Evolutionary conservation across 2,329 filamentous ascomycete species (phyloP).

Genomic region (Cytospora piceae): DNA sequence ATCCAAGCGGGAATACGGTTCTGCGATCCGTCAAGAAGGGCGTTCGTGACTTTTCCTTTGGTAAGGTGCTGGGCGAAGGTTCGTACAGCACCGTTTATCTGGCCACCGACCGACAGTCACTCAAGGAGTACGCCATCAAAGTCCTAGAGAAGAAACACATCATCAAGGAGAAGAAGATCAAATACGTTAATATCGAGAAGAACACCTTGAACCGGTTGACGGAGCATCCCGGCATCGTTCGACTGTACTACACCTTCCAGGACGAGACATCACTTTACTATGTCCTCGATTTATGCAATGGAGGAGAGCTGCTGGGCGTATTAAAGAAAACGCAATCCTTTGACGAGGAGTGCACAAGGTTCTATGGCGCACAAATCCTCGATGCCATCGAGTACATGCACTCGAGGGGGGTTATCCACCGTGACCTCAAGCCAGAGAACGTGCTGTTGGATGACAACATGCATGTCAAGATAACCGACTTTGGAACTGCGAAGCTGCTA

Average conservation of each 20-base stretch:
- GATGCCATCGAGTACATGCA: constrained; percentile 99
- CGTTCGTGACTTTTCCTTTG: constrained; percentile 95
- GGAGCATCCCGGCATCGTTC: constrained; percentile 94
- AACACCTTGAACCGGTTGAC: constrained; percentile 95
- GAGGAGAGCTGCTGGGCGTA: constrained; percentile 88
- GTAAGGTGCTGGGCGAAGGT: constrained; percentile 86
- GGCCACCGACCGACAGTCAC: constrained; percentile 88
- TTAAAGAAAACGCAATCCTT: constrained; percentile 95
- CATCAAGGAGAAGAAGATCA: constrained; percentile 99
- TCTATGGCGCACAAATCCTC: constrained; percentile 94
- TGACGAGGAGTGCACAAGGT: constrained; percentile 89
- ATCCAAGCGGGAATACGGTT: constrained; percentile 80
- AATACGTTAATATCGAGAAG: constrained; percentile 99
- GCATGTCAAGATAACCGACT: constrained; percentile 99
- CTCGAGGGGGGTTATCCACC: constrained; percentile 90
- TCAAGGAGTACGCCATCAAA: constrained; percentile 97
- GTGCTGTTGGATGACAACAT: constrained; percentile 93
- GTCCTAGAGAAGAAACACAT: constrained; percentile 98
- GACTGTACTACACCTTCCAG: constrained; percentile 98
- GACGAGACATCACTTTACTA: constrained; percentile 97
- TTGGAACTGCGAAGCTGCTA: constrained; percentile 95
- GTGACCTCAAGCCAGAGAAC: constrained; percentile 96
- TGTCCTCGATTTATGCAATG: constrained; percentile 89
- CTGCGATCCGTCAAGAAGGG: constrained; percentile 92
- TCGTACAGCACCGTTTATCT: constrained; percentile 97